phyloP scores from a whole-genome alignment of 495 filamentous ascomycete species.

The Aspergillus asperescens region DNA sequence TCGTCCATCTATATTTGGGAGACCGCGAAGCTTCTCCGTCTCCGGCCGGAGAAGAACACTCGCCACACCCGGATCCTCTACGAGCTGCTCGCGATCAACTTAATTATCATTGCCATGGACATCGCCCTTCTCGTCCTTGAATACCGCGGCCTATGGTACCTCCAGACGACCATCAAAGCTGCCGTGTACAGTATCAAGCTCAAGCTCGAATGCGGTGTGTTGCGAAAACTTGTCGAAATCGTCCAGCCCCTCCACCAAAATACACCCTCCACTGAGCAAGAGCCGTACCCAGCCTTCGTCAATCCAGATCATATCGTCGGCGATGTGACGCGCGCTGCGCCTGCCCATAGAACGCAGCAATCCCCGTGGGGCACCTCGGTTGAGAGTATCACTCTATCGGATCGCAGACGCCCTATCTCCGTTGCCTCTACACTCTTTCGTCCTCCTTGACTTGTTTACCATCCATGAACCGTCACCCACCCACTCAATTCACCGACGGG shows the following conservation, averaged over 20 bases:
- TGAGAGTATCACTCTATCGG: slow-evolving; percentile 31
- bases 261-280: slow-evolving; percentile 31
- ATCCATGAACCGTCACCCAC: too few relatives aligned
- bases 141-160: slow-evolving; percentile 46
- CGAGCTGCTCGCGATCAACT: slow-evolving; percentile 53
- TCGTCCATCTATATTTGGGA: slow-evolving; percentile 53
- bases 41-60: slow-evolving; percentile 36
- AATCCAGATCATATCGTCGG: slow-evolving; percentile 33
- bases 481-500: too few relatives aligned
- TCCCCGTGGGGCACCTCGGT: slow-evolving; percentile 31
- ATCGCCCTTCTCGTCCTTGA: slow-evolving; percentile 52
- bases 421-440: slow-evolving; percentile 14
- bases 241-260: slow-evolving; percentile 31
- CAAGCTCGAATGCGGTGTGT: slow-evolving; percentile 57
- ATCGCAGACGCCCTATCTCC: slow-evolving; percentile 23
- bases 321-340: slow-evolving; percentile 37
- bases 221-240: slow-evolving; percentile 39
- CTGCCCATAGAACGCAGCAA: slow-evolving; percentile 12
- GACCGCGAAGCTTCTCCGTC: slow-evolving; percentile 41
- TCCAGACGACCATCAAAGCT: slow-evolving; percentile 52
- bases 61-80: slow-evolving; percentile 42
- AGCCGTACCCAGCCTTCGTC: slow-evolving; percentile 37
- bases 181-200: slow-evolving; percentile 59
- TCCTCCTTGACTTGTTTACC: slow-evolving; percentile 7
- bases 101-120: slow-evolving; percentile 49